Base-by-base conservation (phyloP, 805 yeast species). In the Nakazawaea anatomiae region DNA sequence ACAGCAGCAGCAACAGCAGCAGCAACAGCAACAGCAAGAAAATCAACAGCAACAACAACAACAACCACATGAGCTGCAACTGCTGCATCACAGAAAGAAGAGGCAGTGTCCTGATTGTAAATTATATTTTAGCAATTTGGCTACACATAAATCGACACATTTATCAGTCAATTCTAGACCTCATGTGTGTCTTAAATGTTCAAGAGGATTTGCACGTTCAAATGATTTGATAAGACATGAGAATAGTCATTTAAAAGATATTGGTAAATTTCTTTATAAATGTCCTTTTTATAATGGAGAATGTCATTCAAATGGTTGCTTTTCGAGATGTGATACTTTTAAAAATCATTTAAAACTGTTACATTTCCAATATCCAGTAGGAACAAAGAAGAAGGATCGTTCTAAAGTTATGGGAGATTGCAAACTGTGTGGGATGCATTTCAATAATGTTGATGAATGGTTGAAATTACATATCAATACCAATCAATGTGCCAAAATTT, bases 271-370 rank as follows among this genome's bases (percentile, higher is more conserved):
- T 64, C 79, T 81, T 57, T 90, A 82, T 70, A 80, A 80, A 61
- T 90, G 97, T 60, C 97, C 97, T 1, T 87, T 80, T 65, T 80
- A 74, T 59, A 57, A 47, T 31, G 45, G 44, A 28, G 38, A 44
- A 39, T 89, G 96, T 63, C 97, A 90, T 63, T 79, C 80, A 50
- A 80, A 89, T 6, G 97, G 97, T 5, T 83, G 87, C 32, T 90
- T 90, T 60, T 82, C 90, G 10, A 75, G 97, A 47, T 87, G 96
- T 64, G 97, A 90, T 63, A 90, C 97, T 4, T 90, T 81, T 69
- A 90, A 90, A 62, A 90, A 90, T 67, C 97, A 90, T 67, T 72
- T 90, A 54, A 88, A 87, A 64, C 95, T 96, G 1, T 76, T 90
- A 54, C 97, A 90, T 63, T 90, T 90, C 65, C 85, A 80, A 56